phyloP scores from a whole-genome alignment of 1,284 basidiomycete genomes.

The Leccinum subfulvum region DNA sequence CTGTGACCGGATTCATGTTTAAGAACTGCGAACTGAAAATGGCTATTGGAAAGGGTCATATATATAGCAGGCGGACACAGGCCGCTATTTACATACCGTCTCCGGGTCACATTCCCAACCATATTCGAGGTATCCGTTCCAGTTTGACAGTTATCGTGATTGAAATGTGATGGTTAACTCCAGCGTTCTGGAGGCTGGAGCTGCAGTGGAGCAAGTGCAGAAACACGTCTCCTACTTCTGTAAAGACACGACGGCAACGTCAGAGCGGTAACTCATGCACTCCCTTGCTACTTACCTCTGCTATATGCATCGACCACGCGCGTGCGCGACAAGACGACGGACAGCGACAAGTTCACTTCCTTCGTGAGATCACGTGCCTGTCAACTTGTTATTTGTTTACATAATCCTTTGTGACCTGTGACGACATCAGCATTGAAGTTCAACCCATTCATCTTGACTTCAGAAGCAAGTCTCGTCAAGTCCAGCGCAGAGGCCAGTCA shows the following conservation, averaged over 20 bases:
- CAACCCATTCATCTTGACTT: not conserved
- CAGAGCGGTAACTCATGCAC: not conserved
- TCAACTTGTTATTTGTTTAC: not conserved
- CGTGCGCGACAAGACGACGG: not conserved
- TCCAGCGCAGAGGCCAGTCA: slow-evolving; percentile 1
- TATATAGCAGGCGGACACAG: not conserved
- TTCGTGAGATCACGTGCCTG: not conserved
- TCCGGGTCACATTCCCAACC: not conserved
- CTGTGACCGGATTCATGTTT: not conserved
- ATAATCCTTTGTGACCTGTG: not conserved
- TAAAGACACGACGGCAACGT: not conserved
- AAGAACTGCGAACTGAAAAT: not conserved
- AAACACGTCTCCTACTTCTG: not conserved
- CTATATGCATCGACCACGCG: not conserved
- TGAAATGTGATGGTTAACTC: not conserved
- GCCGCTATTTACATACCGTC: not conserved
- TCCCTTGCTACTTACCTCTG: not conserved
- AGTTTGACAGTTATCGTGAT: too few relatives aligned
- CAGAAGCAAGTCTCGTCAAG: slow-evolving; percentile 8
- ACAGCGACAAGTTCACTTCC: too few relatives aligned
- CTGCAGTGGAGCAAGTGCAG: too few relatives aligned
- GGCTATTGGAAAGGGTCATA: not conserved
- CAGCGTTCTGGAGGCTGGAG: not conserved
- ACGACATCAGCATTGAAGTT: not conserved
- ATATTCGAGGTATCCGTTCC: not conserved